Evolutionary conservation across 352 stramenopile genomes (phyloP).

Genomic region (Lagenidium sp.): DNA sequence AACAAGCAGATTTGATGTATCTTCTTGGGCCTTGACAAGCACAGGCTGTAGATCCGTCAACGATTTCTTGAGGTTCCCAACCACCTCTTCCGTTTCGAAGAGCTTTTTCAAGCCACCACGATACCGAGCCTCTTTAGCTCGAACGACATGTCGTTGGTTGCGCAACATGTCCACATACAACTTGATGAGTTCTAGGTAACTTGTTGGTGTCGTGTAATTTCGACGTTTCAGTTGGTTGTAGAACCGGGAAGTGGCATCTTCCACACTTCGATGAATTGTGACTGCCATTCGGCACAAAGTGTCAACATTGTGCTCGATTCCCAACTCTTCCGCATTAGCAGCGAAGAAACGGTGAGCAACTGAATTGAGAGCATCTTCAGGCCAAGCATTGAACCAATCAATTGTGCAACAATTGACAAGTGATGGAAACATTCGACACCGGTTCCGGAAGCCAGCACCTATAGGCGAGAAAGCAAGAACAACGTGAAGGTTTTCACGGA

Average conservation of each 20-base stretch:
- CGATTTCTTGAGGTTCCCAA: conserved; percentile 87
- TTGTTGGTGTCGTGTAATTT: conserved; percentile 95
- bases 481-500: conserved; percentile 92
- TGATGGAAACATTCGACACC: conserved; percentile 92
- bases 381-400: conserved; percentile 96
- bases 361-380: conserved; percentile 88
- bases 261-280: conserved; percentile 90
- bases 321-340: conserved; percentile 69
- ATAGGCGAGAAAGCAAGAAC: conserved; percentile 92
- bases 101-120: conserved; percentile 89
- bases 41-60: conserved; percentile 90
- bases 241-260: conserved; percentile 70
- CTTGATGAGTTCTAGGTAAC: conserved; percentile 93
- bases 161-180: conserved; percentile 90
- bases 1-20: conserved; percentile 75
- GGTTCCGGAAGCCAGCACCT: conserved; percentile 86
- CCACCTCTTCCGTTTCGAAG: conserved; percentile 89
- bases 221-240: conserved; percentile 82
- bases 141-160: conserved; percentile 77
- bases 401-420: conserved; percentile 94
- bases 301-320: conserved; percentile 85
- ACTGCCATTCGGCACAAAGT: conserved; percentile 90
- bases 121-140: conserved; percentile 74
- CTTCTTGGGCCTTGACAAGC: conserved; percentile 83
- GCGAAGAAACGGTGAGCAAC: conserved; percentile 89